A percentile compares a stretch with the other conserved stretches of the same genome.
Evolutionary conservation across 2,329 filamentous ascomycete genomes (phyloP).

Genomic region (Exophiala phaeomuriformis): DNA sequence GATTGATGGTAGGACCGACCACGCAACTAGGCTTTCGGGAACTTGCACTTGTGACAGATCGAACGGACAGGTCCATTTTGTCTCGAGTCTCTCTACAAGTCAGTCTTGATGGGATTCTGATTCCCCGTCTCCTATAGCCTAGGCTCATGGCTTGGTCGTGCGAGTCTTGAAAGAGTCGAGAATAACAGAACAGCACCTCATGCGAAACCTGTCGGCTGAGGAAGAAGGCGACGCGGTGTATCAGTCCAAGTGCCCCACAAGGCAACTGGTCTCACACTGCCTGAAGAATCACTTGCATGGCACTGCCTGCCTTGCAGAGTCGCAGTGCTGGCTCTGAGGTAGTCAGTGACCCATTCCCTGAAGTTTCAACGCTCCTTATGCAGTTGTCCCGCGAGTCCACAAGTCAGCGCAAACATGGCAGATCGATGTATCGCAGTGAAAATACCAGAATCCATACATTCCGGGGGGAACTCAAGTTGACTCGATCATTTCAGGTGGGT

Average conservation of each 20-base stretch:
- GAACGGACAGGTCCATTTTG: conserved; percentile 2
- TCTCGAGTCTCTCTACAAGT: not conserved
- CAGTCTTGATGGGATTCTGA: not conserved
- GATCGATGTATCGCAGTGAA: not conserved
- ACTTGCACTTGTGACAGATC: conserved; percentile 4
- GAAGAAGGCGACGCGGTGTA: too few relatives aligned
- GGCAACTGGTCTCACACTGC: too few relatives aligned
- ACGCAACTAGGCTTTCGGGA: conserved; percentile 1
- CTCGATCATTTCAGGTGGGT: not conserved
- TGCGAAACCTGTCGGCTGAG: too few relatives aligned
- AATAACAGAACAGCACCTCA: too few relatives aligned
- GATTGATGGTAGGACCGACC: not conserved
- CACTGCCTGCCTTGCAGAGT: too few relatives aligned
- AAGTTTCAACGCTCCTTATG: not conserved
- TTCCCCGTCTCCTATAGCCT: not conserved
- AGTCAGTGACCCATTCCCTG: too few relatives aligned
- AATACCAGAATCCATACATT: not conserved
- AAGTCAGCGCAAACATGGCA: conserved; percentile 1
- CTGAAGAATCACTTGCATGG: too few relatives aligned
- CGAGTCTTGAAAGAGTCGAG: too few relatives aligned
- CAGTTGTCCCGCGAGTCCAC: conserved; percentile 3
- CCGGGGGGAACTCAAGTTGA: not conserved
- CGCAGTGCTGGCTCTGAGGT: too few relatives aligned
- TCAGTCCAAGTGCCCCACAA: too few relatives aligned
- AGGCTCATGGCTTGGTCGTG: too few relatives aligned